Base-by-base conservation (phyloP, 2,329 filamentous ascomycete species). In the Calonectria naviculata region DNA sequence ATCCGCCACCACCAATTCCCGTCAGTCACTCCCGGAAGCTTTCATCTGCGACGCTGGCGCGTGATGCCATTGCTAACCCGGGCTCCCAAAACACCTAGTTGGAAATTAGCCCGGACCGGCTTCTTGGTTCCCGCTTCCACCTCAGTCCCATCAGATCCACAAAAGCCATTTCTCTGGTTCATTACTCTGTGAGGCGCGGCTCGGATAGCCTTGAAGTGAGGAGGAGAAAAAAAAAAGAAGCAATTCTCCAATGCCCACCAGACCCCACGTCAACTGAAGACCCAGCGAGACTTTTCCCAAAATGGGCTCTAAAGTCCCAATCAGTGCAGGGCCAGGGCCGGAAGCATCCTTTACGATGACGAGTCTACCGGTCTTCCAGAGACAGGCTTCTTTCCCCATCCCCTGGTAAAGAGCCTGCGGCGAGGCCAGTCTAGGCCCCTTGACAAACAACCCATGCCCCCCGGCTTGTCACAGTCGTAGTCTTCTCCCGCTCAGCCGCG, bases 401-500 rank as follows among this genome's bases (percentile, higher is more conserved):
- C 41, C 60, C 34, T 60, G 46, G 21, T 52, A 24, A 61, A 61
- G 26, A 64, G 26, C 38, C 24, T 44, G 56, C 38, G 56, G 38
- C 56, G 38, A 61, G 44, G 56, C 56, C 65, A 38, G 56, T 56
- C 65, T 28, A 68, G 28, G 42, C 26, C 65, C 56, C 56, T 61
- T 19, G 31, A 21, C 52, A 36, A 17, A 9, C 31, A 26, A 58
- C 13, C 31, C 52, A 38, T 38, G 31, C 10, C 31, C 10, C 31
- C 52, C 36, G 24, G 61, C 29, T 60, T 56, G 56, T 67, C 65
- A 67, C 42, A 21, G 41, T 44, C 44, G 56, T 49, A 69, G 70
- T 54, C 67, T 76, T 76, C 72, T 70, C 64, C 62, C 71, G 67
- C 58, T 67, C 75, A 72, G 73, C 72, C 71, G 71, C 68, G 49